Percentiles rank a stretch among this genome's conserved stretches.
These are phyloP conservation scores for Pestalotiopsis sp. DNA, from an alignment of 2,329 filamentous ascomycete genomes.

Conservation along the genomic window DNA sequence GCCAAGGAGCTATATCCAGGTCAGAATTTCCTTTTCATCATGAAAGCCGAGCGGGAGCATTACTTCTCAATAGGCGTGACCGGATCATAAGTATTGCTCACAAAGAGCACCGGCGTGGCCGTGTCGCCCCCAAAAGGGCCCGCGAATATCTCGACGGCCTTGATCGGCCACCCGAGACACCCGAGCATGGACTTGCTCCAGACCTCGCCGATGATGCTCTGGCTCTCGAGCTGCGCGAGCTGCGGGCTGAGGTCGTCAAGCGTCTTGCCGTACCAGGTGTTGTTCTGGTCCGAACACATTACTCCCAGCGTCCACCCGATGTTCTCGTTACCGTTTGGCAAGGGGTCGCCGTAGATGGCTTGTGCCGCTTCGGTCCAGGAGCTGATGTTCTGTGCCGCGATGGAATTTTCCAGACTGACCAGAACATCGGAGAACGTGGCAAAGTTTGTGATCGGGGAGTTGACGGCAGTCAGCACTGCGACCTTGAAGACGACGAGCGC, in stretches of 20 bases:
- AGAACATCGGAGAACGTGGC: background rate
- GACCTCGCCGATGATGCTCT: constrained; percentile 16
- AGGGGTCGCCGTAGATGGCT: background rate
- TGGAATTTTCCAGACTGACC: constrained; percentile 7
- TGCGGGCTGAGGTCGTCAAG: constrained; percentile 15
- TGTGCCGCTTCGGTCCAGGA: constrained; percentile 4
- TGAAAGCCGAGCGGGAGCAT: background rate
- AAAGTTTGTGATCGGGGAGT: constrained; percentile 4
- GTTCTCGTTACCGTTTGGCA: background rate
- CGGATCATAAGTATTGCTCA: constrained; percentile 20
- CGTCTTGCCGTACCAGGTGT: constrained; percentile 18
- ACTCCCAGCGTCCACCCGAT: constrained; percentile 13
- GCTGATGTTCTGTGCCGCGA: constrained; percentile 10
- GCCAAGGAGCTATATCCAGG: constrained; percentile 8
- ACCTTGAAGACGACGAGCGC: constrained; percentile 15
- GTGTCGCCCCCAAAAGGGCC: constrained; percentile 18
- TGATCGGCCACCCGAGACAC: constrained; percentile 18
- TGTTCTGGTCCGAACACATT: constrained; percentile 17
- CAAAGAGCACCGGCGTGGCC: constrained; percentile 18
- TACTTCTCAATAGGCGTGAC: constrained; percentile 20
- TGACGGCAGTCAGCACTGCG: constrained; percentile 6
- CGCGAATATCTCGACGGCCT: constrained; percentile 15
- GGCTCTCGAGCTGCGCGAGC: constrained; percentile 10
- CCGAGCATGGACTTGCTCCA: constrained; percentile 15
- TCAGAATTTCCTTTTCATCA: background rate